Evolutionary conservation across 1,284 basidiomycete species (phyloP).

Genomic region (Cryptococcus sp.): DNA sequence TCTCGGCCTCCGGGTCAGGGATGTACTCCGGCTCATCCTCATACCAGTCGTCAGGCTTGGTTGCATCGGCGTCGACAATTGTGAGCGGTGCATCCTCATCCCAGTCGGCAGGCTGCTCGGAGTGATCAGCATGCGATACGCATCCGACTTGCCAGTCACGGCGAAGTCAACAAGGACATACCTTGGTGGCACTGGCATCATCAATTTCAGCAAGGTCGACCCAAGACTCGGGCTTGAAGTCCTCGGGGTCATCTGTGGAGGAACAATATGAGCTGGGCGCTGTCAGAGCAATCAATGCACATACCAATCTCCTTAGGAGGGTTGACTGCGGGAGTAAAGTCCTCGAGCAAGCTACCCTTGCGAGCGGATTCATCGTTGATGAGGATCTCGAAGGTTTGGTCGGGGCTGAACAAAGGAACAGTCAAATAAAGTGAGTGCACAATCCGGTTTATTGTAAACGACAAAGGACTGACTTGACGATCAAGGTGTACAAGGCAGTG

Average conservation of each 20-base stretch:
- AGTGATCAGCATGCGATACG: background rate
- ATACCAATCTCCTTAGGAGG: constrained; percentile 80
- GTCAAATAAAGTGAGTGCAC: constrained; percentile 6
- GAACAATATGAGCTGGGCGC: background rate
- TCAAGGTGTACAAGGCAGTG: constrained; percentile 88
- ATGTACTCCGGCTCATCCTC: constrained; percentile 80
- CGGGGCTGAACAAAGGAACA: constrained; percentile 61
- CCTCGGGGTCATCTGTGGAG: constrained; percentile 70
- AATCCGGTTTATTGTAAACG: constrained; percentile 3
- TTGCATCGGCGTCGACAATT: constrained; percentile 82
- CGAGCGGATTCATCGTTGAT: constrained; percentile 84
- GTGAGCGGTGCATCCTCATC: constrained; percentile 91
- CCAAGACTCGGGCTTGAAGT: constrained; percentile 90
- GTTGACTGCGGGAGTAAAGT: constrained; percentile 95
- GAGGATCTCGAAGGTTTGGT: constrained; percentile 91
- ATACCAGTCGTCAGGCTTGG: constrained; percentile 93
- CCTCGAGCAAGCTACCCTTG: constrained; percentile 83
- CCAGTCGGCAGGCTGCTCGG: constrained; percentile 82
- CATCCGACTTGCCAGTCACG: no score
- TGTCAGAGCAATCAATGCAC: constrained; percentile 2
- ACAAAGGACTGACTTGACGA: constrained; percentile 69
- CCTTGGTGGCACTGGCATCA: constrained; percentile 82
- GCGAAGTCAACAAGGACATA: constrained; percentile 40
- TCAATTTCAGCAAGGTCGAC: constrained; percentile 84
- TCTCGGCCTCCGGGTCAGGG: constrained; percentile 90